These are phyloP conservation scores for Gaeumannomyces sp. DNA, from an alignment of 2,329 filamentous ascomycete genomes.

Conservation along the genomic window DNA sequence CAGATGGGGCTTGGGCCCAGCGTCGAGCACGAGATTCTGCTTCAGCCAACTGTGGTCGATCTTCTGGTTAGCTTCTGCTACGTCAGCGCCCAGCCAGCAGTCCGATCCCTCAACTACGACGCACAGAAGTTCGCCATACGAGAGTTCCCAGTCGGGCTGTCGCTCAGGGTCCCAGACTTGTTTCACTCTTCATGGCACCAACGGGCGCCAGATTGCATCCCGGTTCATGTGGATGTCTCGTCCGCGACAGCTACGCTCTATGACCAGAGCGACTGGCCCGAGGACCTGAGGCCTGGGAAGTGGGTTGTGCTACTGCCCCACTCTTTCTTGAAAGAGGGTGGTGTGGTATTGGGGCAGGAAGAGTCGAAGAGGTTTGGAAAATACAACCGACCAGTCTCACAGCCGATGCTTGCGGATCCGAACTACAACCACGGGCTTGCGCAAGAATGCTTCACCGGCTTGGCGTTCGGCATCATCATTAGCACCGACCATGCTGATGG, in stretches of 20 bases:
- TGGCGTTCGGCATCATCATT: not conserved
- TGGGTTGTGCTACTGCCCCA: constrained; percentile 1
- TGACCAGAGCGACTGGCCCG: constrained; percentile 3
- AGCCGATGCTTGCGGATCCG: not conserved
- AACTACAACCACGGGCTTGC: not conserved
- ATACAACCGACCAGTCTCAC: not conserved
- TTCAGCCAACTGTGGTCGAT: constrained; percentile 77
- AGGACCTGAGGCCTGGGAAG: constrained; percentile 2
- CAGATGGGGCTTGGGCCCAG: constrained; percentile 77
- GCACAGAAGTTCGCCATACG: constrained; percentile 25
- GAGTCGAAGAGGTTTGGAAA: not conserved
- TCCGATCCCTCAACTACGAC: constrained; percentile 4
- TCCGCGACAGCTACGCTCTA: not conserved
- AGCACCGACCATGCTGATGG: not conserved
- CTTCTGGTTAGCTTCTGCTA: constrained; percentile 81
- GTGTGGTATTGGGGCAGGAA: not conserved
- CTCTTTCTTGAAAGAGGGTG: not conserved
- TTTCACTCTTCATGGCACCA: not conserved
- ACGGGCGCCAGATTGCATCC: not conserved
- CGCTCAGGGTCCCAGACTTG: constrained; percentile 26
- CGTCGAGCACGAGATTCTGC: constrained; percentile 76
- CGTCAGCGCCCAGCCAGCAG: constrained; percentile 31
- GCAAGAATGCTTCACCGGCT: not conserved
- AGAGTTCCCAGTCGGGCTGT: constrained; percentile 37
- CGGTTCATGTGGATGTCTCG: constrained; percentile 2